Evolutionary conservation across 306 rosid species (phyloP).

Genomic region (Prosopis cineraria): DNA sequence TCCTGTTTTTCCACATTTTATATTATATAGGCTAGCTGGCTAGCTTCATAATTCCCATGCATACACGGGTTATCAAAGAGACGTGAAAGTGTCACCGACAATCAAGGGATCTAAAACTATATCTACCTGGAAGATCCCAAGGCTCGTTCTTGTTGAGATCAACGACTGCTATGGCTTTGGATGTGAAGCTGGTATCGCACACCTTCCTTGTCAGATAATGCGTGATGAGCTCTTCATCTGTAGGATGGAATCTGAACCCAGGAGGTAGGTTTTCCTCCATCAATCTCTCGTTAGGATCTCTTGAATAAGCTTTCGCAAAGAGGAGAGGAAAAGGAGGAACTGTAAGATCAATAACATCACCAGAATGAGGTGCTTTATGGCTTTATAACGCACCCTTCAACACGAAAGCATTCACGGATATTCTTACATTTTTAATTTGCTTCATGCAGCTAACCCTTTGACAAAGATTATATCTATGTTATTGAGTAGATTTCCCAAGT

Average conservation of each 20-base stretch:
- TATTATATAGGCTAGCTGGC: too few relatives aligned
- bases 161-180: slow-evolving; percentile 65
- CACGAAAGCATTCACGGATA: slow-evolving; percentile 36
- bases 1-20: too few relatives aligned
- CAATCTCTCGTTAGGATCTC: background rate
- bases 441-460: slow-evolving; percentile 70
- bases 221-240: slow-evolving; percentile 79
- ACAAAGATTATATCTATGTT: slow-evolving; percentile 43
- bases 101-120: background rate
- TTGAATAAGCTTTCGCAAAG: background rate
- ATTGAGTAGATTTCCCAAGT: slow-evolving; percentile 6
- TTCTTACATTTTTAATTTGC: slow-evolving; percentile 10
- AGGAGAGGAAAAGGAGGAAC: background rate
- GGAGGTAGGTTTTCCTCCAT: slow-evolving; percentile 78
- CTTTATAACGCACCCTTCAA: slow-evolving; percentile 37
- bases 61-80: too few relatives aligned
- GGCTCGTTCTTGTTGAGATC: slow-evolving; percentile 89
- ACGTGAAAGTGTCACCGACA: too few relatives aligned
- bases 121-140: slow-evolving; percentile 84
- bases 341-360: slow-evolving; percentile 1
- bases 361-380: slow-evolving; percentile 24
- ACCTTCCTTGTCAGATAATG: slow-evolving; percentile 61
- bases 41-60: too few relatives aligned
- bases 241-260: slow-evolving; percentile 88
- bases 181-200: slow-evolving; percentile 58